A percentile compares a stretch with the other conserved stretches of the same genome.
Conservation (phyloP, 2,329 filamentous ascomycete genomes). For the Verticillium nubilum region DNA sequence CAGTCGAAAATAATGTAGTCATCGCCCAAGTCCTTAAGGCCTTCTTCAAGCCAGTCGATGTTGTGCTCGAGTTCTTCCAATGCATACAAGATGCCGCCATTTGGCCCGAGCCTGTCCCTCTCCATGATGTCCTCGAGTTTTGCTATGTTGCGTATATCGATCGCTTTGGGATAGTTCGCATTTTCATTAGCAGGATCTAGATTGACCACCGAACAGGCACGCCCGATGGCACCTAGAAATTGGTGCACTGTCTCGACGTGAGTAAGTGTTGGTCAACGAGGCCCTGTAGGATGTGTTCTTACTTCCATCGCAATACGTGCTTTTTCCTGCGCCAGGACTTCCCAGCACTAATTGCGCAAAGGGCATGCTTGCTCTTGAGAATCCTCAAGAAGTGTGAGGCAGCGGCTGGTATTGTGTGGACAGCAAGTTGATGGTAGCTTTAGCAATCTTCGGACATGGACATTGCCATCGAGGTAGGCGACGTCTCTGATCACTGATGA, state of each 20-base stretch:
- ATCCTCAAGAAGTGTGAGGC: neutral
- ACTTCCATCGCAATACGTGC: conserved; percentile 96
- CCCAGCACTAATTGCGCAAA: conserved; percentile 80
- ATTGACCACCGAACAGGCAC: conserved; percentile 92
- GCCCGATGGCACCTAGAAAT: conserved; percentile 92
- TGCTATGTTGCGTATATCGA: conserved; percentile 85
- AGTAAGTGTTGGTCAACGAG: neutral
- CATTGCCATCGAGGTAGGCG: no score
- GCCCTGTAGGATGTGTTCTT: conserved; percentile 21
- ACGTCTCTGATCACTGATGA: neutral
- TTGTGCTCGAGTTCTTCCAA: conserved; percentile 94
- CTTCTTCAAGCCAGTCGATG: conserved; percentile 83
- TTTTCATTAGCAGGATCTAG: conserved; percentile 95
- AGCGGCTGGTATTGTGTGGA: no score
- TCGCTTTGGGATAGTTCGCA: conserved; percentile 79
- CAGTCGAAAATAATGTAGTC: conserved; percentile 96
- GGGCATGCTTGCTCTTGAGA: conserved; percentile 36
- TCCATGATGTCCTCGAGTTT: conserved; percentile 94
- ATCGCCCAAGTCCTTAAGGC: conserved; percentile 73
- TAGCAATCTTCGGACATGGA: no score
- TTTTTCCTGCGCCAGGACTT: conserved; percentile 94
- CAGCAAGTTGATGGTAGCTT: neutral
- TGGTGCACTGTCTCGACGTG: conserved; percentile 65
- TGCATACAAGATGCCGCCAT: conserved; percentile 87
- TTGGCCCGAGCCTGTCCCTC: conserved; percentile 83